Conservation (phyloP, 805 yeast species). For the Ogataea nitratoaversa region DNA sequence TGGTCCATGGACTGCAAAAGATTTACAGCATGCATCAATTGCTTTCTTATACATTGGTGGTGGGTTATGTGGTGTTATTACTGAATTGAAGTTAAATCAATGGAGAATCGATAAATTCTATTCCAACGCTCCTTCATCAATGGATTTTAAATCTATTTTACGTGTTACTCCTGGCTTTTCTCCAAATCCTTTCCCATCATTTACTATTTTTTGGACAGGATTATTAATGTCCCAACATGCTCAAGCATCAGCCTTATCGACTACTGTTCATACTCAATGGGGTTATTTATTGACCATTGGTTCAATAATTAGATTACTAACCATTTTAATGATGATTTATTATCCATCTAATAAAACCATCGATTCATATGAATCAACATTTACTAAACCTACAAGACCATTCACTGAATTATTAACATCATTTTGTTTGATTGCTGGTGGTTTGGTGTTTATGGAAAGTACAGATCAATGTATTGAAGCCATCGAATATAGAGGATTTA, state of each 20-base stretch:
- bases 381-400: slow-evolving; percentile 59
- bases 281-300: slow-evolving; percentile 82
- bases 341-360: slow-evolving; percentile 34
- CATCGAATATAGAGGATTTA: slow-evolving; percentile 75
- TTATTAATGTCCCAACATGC: slow-evolving; percentile 90
- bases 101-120: slow-evolving; percentile 46
- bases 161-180: slow-evolving; percentile 67
- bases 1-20: slow-evolving; percentile 86
- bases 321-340: slow-evolving; percentile 54
- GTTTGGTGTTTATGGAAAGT: slow-evolving; percentile 86
- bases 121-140: slow-evolving; percentile 7
- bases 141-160: slow-evolving; percentile 14
- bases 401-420: slow-evolving; percentile 79
- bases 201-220: slow-evolving; percentile 96
- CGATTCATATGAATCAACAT: slow-evolving; percentile 10
- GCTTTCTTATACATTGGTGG: slow-evolving; percentile 90
- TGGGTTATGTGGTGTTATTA: slow-evolving; percentile 84
- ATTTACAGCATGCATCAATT: slow-evolving; percentile 83
- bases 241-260: slow-evolving; percentile 76
- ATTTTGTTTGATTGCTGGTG: slow-evolving; percentile 82
- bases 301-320: slow-evolving; percentile 66
- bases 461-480: slow-evolving; percentile 82
- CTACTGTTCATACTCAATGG: slow-evolving; percentile 88
- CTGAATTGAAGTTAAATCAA: slow-evolving; percentile 59
- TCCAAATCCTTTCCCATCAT: slow-evolving; percentile 91